These are phyloP conservation scores for Starmerella lactis-condensi DNA, from an alignment of 805 yeast genomes.

Conservation along the genomic window DNA sequence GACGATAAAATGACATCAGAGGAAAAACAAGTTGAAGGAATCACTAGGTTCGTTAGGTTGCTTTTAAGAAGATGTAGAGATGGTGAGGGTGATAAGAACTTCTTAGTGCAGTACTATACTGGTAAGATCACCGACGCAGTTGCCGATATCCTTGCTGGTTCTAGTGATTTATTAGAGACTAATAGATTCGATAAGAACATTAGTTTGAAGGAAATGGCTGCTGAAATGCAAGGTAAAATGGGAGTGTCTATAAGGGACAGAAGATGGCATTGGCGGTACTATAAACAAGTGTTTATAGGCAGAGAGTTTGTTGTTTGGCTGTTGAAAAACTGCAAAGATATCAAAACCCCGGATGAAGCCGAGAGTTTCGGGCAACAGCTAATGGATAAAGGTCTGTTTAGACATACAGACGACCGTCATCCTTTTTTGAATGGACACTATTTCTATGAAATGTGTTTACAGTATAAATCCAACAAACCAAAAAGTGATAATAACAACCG, in stretches of 20 bases:
- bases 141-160: constrained; percentile 31
- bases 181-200: constrained; percentile 22
- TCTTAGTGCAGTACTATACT: constrained; percentile 48
- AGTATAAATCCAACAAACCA: constrained; percentile 28
- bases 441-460: constrained; percentile 54
- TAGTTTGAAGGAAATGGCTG: constrained; percentile 36
- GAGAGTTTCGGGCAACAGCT: constrained; percentile 57
- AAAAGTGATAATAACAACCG: not conserved
- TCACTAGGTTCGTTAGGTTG: constrained; percentile 20
- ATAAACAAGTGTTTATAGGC: constrained; percentile 64
- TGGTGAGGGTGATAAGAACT: constrained; percentile 9
- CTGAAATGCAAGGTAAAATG: constrained; percentile 41
- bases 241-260: constrained; percentile 59
- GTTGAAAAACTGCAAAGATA: constrained; percentile 56
- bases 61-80: constrained; percentile 12
- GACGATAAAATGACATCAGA: constrained; percentile 56
- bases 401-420: constrained; percentile 71
- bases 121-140: constrained; percentile 61
- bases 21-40: constrained; percentile 83
- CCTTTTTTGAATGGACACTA: constrained; percentile 83
- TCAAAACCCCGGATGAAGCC: constrained; percentile 69
- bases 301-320: constrained; percentile 76
- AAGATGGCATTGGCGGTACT: constrained; percentile 77
- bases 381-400: constrained; percentile 52
- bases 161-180: constrained; percentile 6